phyloP scores from a whole-genome alignment of 352 stramenopile genomes.

The Globisporangium solare region DNA sequence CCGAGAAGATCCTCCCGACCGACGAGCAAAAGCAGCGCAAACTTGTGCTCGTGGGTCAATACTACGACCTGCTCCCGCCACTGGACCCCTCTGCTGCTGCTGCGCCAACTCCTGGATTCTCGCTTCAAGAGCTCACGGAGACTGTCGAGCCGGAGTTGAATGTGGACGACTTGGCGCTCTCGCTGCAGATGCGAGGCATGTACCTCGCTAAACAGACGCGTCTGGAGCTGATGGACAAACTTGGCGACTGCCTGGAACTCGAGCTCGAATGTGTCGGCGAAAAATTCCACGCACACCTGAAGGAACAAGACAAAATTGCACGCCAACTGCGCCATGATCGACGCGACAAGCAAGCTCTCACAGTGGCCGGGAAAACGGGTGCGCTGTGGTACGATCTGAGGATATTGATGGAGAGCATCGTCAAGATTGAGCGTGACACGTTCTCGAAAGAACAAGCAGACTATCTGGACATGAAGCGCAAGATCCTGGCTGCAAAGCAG shows the following conservation, averaged over 20 bases:
- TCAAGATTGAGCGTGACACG: slow-evolving; percentile 28
- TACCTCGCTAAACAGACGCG: slow-evolving; percentile 57
- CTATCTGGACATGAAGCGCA: slow-evolving; percentile 59
- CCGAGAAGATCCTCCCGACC: slow-evolving; percentile 22
- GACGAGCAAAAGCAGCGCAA: slow-evolving; percentile 44
- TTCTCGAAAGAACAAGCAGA: slow-evolving; percentile 34
- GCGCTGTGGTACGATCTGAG: slow-evolving; percentile 48
- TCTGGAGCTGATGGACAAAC: slow-evolving; percentile 44
- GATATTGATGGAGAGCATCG: slow-evolving; percentile 40
- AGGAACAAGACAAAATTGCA: slow-evolving; percentile 55
- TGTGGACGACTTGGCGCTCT: slow-evolving; percentile 56
- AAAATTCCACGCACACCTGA: slow-evolving; percentile 64
- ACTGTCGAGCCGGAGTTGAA: slow-evolving; percentile 64
- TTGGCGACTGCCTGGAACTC: slow-evolving; percentile 52
- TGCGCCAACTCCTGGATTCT: slow-evolving; percentile 2
- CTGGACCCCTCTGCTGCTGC: slow-evolving; percentile 14
- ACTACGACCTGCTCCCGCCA: slow-evolving; percentile 44
- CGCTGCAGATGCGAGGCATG: slow-evolving; percentile 56
- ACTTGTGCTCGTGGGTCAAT: slow-evolving; percentile 40
- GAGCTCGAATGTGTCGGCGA: slow-evolving; percentile 64
- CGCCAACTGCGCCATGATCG: slow-evolving; percentile 46
- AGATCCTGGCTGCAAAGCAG: slow-evolving; percentile 43
- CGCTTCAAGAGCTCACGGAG: slow-evolving; percentile 40
- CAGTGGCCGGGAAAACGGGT: slow-evolving; percentile 27
- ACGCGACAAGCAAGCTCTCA: slow-evolving; percentile 31